These are phyloP conservation scores for Funneliformis geosporum DNA, from an alignment of 192 early-diverging fungal species.

Conservation along the genomic window DNA sequence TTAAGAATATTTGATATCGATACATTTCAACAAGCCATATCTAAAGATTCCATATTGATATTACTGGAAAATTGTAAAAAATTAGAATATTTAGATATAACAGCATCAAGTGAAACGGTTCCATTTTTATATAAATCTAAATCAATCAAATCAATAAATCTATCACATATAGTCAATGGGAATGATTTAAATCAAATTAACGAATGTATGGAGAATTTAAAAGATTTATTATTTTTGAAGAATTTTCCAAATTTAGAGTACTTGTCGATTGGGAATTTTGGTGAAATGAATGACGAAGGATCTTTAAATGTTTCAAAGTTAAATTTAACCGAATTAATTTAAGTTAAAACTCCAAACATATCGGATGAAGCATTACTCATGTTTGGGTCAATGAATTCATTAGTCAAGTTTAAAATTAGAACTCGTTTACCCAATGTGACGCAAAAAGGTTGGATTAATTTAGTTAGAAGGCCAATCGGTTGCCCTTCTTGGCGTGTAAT, in stretches of 20 bases:
- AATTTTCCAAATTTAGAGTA: conserved; percentile 16
- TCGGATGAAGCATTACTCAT: conserved; percentile 11
- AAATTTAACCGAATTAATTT: neutral
- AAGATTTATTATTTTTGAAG: conserved; percentile 17
- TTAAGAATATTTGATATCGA: conserved; percentile 24
- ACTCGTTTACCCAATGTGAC: conserved; percentile 19
- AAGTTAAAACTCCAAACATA: conserved; percentile 5
- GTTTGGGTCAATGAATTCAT: conserved; percentile 8
- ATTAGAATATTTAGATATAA: conserved; percentile 7
- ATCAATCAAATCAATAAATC: conserved; percentile 3
- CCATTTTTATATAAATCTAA: neutral
- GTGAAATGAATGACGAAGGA: neutral
- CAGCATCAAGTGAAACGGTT: neutral
- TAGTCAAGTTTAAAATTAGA: conserved; percentile 11
- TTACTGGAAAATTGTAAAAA: conserved; percentile 16
- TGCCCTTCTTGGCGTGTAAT: conserved; percentile 18
- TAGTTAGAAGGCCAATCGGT: conserved; percentile 6
- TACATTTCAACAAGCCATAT: neutral
- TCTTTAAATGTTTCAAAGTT: conserved; percentile 3
- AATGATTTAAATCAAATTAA: neutral
- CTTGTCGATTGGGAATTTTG: conserved; percentile 17
- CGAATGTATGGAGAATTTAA: conserved; percentile 18
- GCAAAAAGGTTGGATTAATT: conserved; percentile 18
- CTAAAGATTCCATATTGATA: neutral
- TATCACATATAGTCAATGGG: conserved; percentile 7